Percentiles rank a stretch among this genome's conserved stretches.
phyloP scores from a whole-genome alignment of 306 rosid species.

The Vicia sativa region DNA sequence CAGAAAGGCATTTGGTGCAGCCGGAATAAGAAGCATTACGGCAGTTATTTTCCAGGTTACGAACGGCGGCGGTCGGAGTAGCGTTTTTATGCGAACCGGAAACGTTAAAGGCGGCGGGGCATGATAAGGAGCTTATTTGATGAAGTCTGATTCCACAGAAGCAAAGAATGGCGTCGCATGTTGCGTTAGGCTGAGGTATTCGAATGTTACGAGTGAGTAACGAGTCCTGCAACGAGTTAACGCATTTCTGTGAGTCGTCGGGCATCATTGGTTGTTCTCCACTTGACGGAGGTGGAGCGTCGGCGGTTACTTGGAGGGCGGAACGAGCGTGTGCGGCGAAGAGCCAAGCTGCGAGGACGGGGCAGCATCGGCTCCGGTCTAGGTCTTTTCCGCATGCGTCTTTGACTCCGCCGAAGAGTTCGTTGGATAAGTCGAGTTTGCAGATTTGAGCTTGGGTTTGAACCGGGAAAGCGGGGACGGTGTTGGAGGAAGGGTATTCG shows the following conservation, averaged over 20 bases:
- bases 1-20: conserved; percentile 82
- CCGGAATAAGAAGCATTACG: conserved; percentile 85
- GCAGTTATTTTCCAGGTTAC: conserved; percentile 68
- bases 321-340: conserved; percentile 92
- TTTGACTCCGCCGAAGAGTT: conserved; percentile 95
- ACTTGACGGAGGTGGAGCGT: conserved; percentile 50
- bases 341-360: conserved; percentile 96
- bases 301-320: conserved; percentile 60
- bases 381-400: conserved; percentile 86
- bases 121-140: conserved; percentile 77
- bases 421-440: conserved; percentile 85
- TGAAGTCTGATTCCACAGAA: conserved; percentile 93
- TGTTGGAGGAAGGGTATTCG: conserved; percentile 56
- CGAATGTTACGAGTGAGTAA: conserved; percentile 62
- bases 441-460: conserved; percentile 68
- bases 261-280: conserved; percentile 89
- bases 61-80: conserved; percentile 80
- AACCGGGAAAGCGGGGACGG: conserved; percentile 84
- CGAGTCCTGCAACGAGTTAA: conserved; percentile 82
- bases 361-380: conserved; percentile 97
- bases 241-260: conserved; percentile 95
- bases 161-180: conserved; percentile 86
- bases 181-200: conserved; percentile 87
- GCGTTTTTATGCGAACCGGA: conserved; percentile 58
- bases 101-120: conserved; percentile 83